Evolutionary conservation across 768 basidiomycete species (phyloP), one percentile per base, ranked within the genome.

Genomic region (Roridomyces roridus): DNA sequence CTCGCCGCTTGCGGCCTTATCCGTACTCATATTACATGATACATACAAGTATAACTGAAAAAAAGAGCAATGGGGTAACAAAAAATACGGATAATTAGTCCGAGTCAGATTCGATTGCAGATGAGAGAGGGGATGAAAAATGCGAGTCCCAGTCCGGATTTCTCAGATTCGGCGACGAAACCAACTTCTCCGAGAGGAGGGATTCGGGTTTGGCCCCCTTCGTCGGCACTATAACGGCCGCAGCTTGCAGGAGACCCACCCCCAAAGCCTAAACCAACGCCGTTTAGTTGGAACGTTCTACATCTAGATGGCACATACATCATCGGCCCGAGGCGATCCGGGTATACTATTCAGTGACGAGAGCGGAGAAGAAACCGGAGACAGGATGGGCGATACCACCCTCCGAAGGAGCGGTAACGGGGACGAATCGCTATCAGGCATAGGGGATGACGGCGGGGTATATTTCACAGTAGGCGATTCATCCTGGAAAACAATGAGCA

Each of bases 71-170:
- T 39, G 41, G 11, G 4, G 25, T 34, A 18, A 40, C 39, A 44
- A 52, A 57, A 54, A 51, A 50, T 51, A 43, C 51, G 54, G 24
- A 60, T 51, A 55, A 56, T 46, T 56, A 51, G 24, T 60, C 59
- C 53, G 39, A 25, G 46, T 62, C 60, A 34, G 60, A 62, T 14
- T 57, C 49, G 26, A 54, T 28, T 9, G 50, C 17, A 5, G 55
- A 85, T 81, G 57, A 55, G 79, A 46, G 82, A 80, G 37, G 75
- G 71, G 64, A 53, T 11, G 46, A 43, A 20, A 43, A 44, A 6
- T 34, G 31, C 31, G 80, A 80, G 61, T 81, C 85, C 85, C 85
- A 86, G 18, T 82, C 84, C 29, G 82, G 83, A 51, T 81, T 77
- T 58, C 82, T 74, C 48, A 85, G 79, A 67, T 73, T 79, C 25